Evolutionary conservation across 495 filamentous ascomycete genomes (phyloP).

Genomic region (Lophium mytilinum): DNA sequence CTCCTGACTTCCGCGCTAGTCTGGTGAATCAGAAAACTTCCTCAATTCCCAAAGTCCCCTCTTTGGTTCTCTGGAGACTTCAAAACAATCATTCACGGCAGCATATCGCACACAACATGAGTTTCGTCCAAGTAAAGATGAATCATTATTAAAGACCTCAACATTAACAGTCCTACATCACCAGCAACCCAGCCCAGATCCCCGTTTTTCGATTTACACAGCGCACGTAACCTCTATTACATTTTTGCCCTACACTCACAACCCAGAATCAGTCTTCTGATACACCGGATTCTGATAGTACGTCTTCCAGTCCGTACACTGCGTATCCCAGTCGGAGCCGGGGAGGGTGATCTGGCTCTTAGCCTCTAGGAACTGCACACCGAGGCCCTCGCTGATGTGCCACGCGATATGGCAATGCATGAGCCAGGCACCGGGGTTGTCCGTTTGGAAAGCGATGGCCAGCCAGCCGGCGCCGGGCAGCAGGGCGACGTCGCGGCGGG

Average conservation of each 20-base stretch:
- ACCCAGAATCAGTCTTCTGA: slow-evolving; percentile 18
- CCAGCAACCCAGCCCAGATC: too few relatives aligned
- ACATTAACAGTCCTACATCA: too few relatives aligned
- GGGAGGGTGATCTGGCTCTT: slow-evolving; percentile 8
- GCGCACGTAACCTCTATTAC: too few relatives aligned
- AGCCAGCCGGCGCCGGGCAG: slow-evolving; percentile 30
- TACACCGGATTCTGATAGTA: slow-evolving; percentile 9
- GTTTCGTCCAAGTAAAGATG: too few relatives aligned
- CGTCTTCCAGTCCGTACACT: slow-evolving; percentile 11
- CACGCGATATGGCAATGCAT: slow-evolving; percentile 34
- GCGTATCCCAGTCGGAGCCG: slow-evolving; percentile 8
- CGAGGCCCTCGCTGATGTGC: slow-evolving; percentile 30
- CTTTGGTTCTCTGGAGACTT: too few relatives aligned
- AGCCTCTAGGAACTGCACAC: slow-evolving; percentile 32
- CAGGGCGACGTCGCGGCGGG: slow-evolving; percentile 28
- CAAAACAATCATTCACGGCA: too few relatives aligned
- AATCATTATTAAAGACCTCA: too few relatives aligned
- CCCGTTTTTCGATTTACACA: too few relatives aligned
- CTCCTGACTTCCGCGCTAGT: too few relatives aligned
- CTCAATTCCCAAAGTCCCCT: too few relatives aligned
- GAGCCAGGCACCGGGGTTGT: slow-evolving; percentile 27
- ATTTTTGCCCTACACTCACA: background rate
- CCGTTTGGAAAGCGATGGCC: slow-evolving; percentile 30
- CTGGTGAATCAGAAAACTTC: too few relatives aligned
- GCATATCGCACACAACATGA: too few relatives aligned